Percentiles rank a stretch among this genome's conserved stretches.
Conservation (phyloP, 371 early-diverging fungal species). For the Apophysomyces trapeziformis region DNA sequence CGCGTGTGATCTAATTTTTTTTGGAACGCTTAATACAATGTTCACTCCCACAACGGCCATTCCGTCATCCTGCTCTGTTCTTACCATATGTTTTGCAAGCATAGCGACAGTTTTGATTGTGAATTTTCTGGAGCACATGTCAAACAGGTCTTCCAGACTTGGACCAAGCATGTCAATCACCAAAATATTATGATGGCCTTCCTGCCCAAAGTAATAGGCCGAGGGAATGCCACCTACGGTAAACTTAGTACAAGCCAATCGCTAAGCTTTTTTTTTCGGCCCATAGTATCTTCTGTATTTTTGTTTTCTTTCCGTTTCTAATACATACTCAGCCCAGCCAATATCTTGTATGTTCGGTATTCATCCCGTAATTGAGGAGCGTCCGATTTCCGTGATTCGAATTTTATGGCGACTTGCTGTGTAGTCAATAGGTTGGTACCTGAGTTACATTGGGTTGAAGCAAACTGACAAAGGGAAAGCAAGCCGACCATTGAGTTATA, state of each 20-base stretch:
- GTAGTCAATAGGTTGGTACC: slow-evolving; percentile 70
- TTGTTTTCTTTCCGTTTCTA: slow-evolving; percentile 33
- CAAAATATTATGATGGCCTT: slow-evolving; percentile 95
- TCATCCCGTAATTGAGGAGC: slow-evolving; percentile 91
- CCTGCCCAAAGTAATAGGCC: slow-evolving; percentile 96
- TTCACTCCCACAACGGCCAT: neutral
- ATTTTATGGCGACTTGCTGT: slow-evolving; percentile 85
- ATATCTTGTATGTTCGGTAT: slow-evolving; percentile 83
- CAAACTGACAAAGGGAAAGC: neutral
- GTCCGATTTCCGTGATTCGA: slow-evolving; percentile 84
- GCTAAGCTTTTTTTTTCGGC: neutral
- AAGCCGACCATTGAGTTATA: neutral
- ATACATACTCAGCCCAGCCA: slow-evolving; percentile 65
- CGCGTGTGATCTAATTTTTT: slow-evolving; percentile 9
- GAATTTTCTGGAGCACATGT: slow-evolving; percentile 91
- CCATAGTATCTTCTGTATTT: too few relatives aligned
- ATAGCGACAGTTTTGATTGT: slow-evolving; percentile 93
- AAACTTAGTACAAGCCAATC: slow-evolving; percentile 23
- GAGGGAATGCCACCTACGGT: slow-evolving; percentile 79
- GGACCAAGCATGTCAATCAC: slow-evolving; percentile 99
- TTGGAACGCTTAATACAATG: neutral
- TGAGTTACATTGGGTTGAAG: slow-evolving; percentile 3
- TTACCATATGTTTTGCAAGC: slow-evolving; percentile 97
- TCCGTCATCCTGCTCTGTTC: neutral
- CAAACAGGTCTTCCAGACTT: slow-evolving; percentile 97